Evolutionary conservation across 2,329 filamentous ascomycete species (phyloP).

Genomic region (Neonectria ditissima): DNA sequence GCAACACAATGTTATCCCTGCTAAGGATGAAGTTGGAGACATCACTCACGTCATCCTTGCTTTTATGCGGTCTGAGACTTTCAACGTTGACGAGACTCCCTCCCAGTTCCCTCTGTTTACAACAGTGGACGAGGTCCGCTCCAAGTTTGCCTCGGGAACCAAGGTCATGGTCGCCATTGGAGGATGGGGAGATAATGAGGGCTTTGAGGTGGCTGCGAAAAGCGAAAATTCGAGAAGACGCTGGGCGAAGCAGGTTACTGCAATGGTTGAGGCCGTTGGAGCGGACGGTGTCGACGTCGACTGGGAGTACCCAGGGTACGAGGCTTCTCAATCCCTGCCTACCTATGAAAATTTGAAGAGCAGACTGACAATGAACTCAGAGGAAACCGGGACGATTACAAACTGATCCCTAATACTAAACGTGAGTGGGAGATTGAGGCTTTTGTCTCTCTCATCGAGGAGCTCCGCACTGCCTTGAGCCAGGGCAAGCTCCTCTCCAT

Average conservation of each 20-base stretch:
- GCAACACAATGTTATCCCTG: constrained; percentile 60
- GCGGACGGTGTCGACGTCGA: constrained; percentile 76
- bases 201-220: constrained; percentile 70
- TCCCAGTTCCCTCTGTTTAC: constrained; percentile 65
- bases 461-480: constrained; percentile 69
- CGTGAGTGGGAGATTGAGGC: constrained; percentile 72
- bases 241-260: constrained; percentile 74
- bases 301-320: constrained; percentile 71
- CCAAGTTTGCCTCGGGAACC: constrained; percentile 62
- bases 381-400: constrained; percentile 79
- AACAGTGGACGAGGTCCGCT: constrained; percentile 60
- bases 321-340: too few species aligned
- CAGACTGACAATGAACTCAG: constrained; percentile 44
- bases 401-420: constrained; percentile 68
- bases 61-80: constrained; percentile 66
- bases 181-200: constrained; percentile 77
- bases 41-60: constrained; percentile 71
- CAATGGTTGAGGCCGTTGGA: constrained; percentile 70
- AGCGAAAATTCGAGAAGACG: constrained; percentile 62
- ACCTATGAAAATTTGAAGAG: background rate
- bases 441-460: constrained; percentile 70
- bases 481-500: constrained; percentile 71
- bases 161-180: constrained; percentile 79
- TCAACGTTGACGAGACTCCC: constrained; percentile 58
- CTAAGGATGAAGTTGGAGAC: constrained; percentile 50